Evolutionary conservation across 2,329 filamentous ascomycete genomes (phyloP).

Genomic region (Phialemoniopsis sp.): DNA sequence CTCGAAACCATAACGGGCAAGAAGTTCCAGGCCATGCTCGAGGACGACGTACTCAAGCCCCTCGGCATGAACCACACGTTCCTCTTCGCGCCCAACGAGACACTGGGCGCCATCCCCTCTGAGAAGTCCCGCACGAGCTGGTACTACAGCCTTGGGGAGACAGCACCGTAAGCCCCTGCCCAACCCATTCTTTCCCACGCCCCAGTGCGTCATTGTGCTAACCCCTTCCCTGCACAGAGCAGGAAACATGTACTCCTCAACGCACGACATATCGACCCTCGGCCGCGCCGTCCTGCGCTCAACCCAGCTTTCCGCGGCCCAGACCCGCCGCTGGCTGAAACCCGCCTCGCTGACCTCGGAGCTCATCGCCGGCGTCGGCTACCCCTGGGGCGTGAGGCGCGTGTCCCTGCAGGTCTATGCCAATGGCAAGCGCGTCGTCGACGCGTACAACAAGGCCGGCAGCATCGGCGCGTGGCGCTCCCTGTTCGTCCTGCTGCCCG

Average conservation of each 20-base stretch:
- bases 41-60: constrained; percentile 21
- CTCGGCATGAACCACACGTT: constrained; percentile 23
- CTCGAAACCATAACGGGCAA: constrained; percentile 32
- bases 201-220: background rate
- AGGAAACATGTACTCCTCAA: constrained; percentile 39
- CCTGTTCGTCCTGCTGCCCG: constrained; percentile 25
- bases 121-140: constrained; percentile 17
- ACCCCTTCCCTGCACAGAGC: constrained; percentile 15
- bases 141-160: constrained; percentile 30
- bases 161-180: constrained; percentile 26
- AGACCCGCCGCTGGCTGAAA: constrained; percentile 40
- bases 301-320: constrained; percentile 23
- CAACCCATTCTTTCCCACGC: background rate
- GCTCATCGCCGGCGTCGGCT: constrained; percentile 28
- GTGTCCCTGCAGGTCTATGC: constrained; percentile 10
- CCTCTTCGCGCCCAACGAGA: constrained; percentile 4
- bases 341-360: constrained; percentile 31
- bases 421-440: constrained; percentile 7
- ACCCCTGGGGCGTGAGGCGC: constrained; percentile 39
- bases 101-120: constrained; percentile 16
- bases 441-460: constrained; percentile 19
- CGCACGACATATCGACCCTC: constrained; percentile 33
- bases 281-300: constrained; percentile 36
- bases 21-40: constrained; percentile 18
- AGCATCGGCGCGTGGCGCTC: constrained; percentile 24